phyloP scores from a whole-genome alignment of 306 rosid species.

The Cucurbita moschata region DNA sequence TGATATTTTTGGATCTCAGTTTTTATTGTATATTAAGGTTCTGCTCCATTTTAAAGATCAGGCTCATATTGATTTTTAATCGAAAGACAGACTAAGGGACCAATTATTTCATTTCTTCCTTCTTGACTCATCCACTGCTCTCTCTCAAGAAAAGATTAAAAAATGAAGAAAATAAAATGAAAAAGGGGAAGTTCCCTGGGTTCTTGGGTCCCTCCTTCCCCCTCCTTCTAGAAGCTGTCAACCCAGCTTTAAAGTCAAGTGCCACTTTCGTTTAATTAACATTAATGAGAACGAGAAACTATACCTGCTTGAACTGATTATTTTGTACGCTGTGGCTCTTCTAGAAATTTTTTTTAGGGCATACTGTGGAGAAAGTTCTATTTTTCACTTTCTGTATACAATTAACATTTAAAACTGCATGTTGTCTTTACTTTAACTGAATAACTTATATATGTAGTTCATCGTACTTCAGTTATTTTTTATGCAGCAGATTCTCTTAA shows the following conservation, averaged over 20 bases:
- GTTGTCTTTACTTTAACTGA: not conserved
- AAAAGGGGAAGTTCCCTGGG: not conserved
- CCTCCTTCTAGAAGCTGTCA: not conserved
- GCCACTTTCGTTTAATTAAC: not conserved
- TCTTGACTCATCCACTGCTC: too few species aligned
- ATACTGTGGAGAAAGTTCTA: not conserved
- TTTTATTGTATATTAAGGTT: not conserved
- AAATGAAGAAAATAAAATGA: not conserved
- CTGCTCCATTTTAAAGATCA: not conserved
- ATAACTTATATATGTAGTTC: not conserved
- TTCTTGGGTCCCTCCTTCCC: not conserved
- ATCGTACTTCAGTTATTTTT: not conserved
- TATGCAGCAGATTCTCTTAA: not conserved
- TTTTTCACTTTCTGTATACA: not conserved
- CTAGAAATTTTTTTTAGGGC: not conserved
- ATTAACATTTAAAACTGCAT: not conserved
- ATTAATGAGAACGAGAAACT: not conserved
- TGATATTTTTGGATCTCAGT: not conserved
- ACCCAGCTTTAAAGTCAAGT: not conserved
- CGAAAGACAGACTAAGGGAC: not conserved
- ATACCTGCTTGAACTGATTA: not conserved
- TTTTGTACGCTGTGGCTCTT: not conserved
- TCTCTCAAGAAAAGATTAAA: not conserved
- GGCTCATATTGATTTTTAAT: not conserved
- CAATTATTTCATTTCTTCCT: not conserved